Evolutionary conservation across 2,329 filamentous ascomycete species (phyloP), one percentile per base, ranked within the genome.

Genomic region (Nothophoma quercina): DNA sequence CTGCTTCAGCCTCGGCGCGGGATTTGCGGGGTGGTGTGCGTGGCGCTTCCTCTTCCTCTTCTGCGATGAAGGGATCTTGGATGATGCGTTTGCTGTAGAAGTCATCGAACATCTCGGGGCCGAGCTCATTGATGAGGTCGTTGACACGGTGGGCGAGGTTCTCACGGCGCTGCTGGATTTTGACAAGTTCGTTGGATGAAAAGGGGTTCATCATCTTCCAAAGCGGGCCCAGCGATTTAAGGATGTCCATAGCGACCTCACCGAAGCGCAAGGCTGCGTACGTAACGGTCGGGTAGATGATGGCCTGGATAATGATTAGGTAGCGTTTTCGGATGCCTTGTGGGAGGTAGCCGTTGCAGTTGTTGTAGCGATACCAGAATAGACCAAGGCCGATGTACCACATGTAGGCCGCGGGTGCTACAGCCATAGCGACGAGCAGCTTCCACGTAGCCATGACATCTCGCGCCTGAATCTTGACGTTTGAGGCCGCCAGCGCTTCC

Each of bases 201-300:
- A 87, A 86, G 1, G 95, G 95, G 65, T 89, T 89, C 67, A 98
- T 83, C 60, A 90, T 95, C 26, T 97, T 81, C 36, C 96, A 80
- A 8, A 99, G 84, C 5, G 95, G 95, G 8, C 91, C 86, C 13
- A 99, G 83, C 0, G 93, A 98, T 77, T 98, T 99, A 78, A 95
- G 80, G 49, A 99, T 97, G 70, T 99, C 95, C 92, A 99, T 97
- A 44, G 93, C 95, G n/a, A 96, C 88, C 77, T 99, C 95, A 38
- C 95, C 95, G 62, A 98, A 96, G 9, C 95, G 88, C 44, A 99
- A 86, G 6, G 95, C 91, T 4, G 92, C 93, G 73, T 96, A 97
- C 0, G 93, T 97, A 64, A 97, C 89, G 19, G 87, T 84, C 5
- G 93, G 89, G 80, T 96, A 96, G 60, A 96, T 78, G 39, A 91